Evolutionary conservation across 1,139 yeast species (phyloP), one percentile per base, ranked within the genome.

Genomic region (Yamadazyma siamensis): DNA sequence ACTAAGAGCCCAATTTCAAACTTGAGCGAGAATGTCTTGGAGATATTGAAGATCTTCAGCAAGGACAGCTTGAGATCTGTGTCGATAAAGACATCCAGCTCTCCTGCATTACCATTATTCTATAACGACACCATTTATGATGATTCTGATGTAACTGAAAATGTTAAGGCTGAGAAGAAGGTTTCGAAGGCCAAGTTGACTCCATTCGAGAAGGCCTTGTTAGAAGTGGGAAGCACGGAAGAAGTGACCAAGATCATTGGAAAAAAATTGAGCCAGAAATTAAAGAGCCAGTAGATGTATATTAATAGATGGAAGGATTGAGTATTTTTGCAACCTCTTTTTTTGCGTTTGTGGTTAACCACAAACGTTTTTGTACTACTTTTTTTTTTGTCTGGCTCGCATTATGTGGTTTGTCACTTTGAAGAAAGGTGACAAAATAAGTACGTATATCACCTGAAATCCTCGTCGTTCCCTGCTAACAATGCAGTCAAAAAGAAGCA

Each of bases 91-190:
- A 71, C 91, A 10, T 63, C 69, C 33, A 56, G 60, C 26, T 85
- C 96, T 15, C 96, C 96, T 16, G 75, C 91, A 13, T 66, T 91
- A 49, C 97, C 98, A 24, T 66, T 91, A 39, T 91, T 69, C 60
- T 75, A 80, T 50, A 66, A 82, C 28, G 81, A 81, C 22, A 70
- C 67, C 37, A 67, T 86, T 29, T 77, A 74, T 54, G 52, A 59
- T 24, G 61, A 59, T 11, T 51, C 50, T 11, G 65, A 59, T 40
- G 49, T 54, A 21, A 40, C 46, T 23, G 54, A 47, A 18, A 46
- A 39, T n/a, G 51, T 43, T 17, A 59, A 50, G 29, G 48, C 55
- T 21, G 50, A 42, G 28, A 58, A 56, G 23, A 40, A 41, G 12
- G 27, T 34, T n/a, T 35, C 38, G 29, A 62, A 65, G 29, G 63